Evolutionary conservation across 805 yeast species (phyloP).

Genomic region (Kuraishia piskuri): DNA sequence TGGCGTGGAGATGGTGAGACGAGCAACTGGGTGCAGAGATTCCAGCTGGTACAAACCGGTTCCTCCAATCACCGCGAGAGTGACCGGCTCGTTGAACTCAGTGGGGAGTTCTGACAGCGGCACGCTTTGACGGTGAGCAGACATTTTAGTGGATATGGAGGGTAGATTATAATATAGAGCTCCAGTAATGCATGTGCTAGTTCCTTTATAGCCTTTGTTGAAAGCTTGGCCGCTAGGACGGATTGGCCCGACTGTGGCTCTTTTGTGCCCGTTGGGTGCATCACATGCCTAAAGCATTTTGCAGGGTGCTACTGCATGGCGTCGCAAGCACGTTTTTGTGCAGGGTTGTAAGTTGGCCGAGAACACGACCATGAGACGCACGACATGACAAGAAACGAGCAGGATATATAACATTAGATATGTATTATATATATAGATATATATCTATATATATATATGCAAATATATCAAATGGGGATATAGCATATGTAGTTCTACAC

Average conservation of each 20-base stretch:
- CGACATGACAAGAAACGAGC: too few relatives aligned
- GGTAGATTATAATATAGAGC: too few relatives aligned
- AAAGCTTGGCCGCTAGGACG: too few relatives aligned
- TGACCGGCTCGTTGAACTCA: slow-evolving; percentile 55
- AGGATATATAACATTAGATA: too few relatives aligned
- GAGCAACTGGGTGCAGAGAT: slow-evolving; percentile 77
- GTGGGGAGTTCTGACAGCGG: slow-evolving; percentile 33
- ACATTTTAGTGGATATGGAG: background rate
- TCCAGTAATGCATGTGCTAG: too few relatives aligned
- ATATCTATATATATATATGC: too few relatives aligned
- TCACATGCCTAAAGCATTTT: background rate
- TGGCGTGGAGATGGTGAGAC: slow-evolving; percentile 78
- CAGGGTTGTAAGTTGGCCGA: background rate
- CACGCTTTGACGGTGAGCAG: slow-evolving; percentile 1
- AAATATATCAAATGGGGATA: too few relatives aligned
- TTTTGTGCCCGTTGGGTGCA: background rate
- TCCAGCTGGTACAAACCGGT: slow-evolving; percentile 92
- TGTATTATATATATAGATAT: too few relatives aligned
- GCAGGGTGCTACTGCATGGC: background rate
- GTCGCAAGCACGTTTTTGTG: background rate
- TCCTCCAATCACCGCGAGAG: slow-evolving; percentile 91
- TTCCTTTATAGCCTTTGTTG: too few relatives aligned
- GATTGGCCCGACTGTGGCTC: background rate
- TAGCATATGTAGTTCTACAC: too few relatives aligned
- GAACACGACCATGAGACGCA: background rate